A percentile compares a stretch with the other conserved stretches of the same genome.
These are phyloP conservation scores for Achlya hypogyna DNA, from an alignment of 352 stramenopile species.

Conservation along the genomic window DNA sequence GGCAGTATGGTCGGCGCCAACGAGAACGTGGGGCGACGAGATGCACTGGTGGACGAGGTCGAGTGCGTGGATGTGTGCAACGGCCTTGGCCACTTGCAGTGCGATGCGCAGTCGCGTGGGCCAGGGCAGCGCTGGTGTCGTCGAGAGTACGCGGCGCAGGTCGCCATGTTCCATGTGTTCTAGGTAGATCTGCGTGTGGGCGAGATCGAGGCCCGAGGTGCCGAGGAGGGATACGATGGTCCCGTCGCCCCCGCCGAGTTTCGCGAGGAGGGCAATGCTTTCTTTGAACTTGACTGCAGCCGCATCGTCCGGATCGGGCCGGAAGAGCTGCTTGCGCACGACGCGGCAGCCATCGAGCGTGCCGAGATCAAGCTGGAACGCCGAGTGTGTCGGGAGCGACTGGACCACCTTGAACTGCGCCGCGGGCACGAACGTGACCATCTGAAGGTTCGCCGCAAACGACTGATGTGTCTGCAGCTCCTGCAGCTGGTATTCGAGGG, in stretches of 20 bases:
- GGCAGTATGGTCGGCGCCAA: background rate
- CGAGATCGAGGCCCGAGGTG: background rate
- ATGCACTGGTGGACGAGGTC: conserved; percentile 4
- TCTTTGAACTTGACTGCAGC: background rate
- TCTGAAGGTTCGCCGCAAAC: background rate
- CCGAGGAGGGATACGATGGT: background rate
- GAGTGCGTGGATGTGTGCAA: conserved; percentile 28
- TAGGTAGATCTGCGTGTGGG: background rate
- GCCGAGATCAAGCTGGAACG: background rate
- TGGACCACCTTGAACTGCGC: background rate
- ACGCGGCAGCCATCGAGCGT: background rate
- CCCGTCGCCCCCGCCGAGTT: background rate
- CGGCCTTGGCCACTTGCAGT: conserved; percentile 6
- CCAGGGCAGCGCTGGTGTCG: background rate
- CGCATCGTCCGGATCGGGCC: background rate
- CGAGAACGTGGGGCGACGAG: background rate
- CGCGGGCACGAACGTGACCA: background rate
- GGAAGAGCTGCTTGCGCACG: background rate
- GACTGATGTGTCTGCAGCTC: background rate
- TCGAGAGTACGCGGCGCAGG: background rate
- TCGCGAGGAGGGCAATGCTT: background rate
- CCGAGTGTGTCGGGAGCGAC: background rate
- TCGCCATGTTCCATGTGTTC: conserved; percentile 10
- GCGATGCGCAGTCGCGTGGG: background rate
- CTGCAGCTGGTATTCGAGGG: background rate